These are phyloP conservation scores for Aspergillus sp. DNA, from an alignment of 2,329 filamentous ascomycete genomes.

Conservation along the genomic window DNA sequence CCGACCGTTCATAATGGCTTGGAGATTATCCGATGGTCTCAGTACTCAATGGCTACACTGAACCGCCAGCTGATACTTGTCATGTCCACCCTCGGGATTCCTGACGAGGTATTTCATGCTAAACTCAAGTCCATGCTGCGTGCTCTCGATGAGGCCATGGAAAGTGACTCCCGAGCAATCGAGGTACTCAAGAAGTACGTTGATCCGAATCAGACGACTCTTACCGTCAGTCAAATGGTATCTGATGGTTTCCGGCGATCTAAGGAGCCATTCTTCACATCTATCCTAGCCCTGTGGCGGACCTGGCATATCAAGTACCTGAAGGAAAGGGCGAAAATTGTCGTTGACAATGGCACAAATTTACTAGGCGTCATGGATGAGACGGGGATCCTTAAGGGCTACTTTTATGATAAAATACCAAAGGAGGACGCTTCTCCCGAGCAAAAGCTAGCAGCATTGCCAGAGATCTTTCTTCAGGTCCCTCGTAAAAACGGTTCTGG, in stretches of 20 bases:
- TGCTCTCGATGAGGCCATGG: conserved; percentile 71
- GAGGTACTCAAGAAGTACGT: conserved; percentile 71
- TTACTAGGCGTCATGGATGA: conserved; percentile 89
- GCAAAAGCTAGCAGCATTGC: conserved; percentile 59
- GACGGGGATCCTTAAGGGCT: conserved; percentile 71
- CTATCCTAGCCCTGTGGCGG: conserved; percentile 79
- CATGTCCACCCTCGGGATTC: conserved; percentile 75
- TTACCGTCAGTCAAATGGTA: conserved; percentile 74
- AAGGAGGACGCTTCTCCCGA: conserved; percentile 31
- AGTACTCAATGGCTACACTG: conserved; percentile 73
- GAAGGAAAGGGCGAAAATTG: conserved; percentile 88
- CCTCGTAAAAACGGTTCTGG: conserved; percentile 52
- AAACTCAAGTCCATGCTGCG: conserved; percentile 70
- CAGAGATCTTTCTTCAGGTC: conserved; percentile 88
- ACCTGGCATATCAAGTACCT: conserved; percentile 86
- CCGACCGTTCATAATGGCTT: conserved; percentile 68
- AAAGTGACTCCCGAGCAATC: conserved; percentile 64
- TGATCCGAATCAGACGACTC: conserved; percentile 80
- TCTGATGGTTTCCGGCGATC: conserved; percentile 73
- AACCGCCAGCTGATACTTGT: conserved; percentile 90
- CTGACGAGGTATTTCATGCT: conserved; percentile 63
- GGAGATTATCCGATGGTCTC: conserved; percentile 82
- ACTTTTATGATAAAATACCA: conserved; percentile 56
- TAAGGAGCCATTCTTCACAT: conserved; percentile 78
- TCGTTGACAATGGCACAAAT: conserved; percentile 80